Evolutionary conservation across 2,329 filamentous ascomycete species (phyloP).

Genomic region (Emmonsiellopsis sp.): DNA sequence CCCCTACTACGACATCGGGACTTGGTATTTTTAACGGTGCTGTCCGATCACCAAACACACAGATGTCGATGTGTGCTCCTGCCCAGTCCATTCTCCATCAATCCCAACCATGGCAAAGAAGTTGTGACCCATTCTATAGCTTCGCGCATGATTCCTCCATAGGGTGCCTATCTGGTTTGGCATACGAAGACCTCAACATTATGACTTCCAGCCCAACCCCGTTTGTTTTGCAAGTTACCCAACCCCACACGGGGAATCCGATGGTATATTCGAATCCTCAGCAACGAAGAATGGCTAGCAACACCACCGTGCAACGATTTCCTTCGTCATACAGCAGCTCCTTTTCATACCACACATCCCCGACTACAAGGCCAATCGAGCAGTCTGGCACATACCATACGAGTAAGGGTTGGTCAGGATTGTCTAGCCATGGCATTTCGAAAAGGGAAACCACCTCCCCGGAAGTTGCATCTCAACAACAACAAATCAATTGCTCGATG

Average conservation of each 20-base stretch:
- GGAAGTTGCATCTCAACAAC: slow-evolving; percentile 6
- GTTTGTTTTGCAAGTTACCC: slow-evolving; percentile 7
- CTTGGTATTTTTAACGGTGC: slow-evolving; percentile 25
- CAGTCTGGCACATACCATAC: neutral
- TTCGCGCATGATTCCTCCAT: slow-evolving; percentile 14
- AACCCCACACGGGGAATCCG: slow-evolving; percentile 2
- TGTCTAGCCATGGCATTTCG: neutral
- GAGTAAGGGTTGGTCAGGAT: no score
- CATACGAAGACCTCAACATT: slow-evolving; percentile 19
- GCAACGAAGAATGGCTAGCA: neutral
- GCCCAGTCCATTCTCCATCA: slow-evolving; percentile 15
- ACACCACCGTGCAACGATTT: slow-evolving; percentile 3
- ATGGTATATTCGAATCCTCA: slow-evolving; percentile 7
- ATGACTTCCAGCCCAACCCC: slow-evolving; percentile 16
- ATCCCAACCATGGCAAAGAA: slow-evolving; percentile 18
- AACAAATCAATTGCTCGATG: slow-evolving; percentile 9
- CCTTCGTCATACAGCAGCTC: neutral
- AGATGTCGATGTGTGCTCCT: slow-evolving; percentile 14
- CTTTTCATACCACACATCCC: slow-evolving; percentile 1
- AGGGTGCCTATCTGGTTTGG: slow-evolving; percentile 12
- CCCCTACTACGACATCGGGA: slow-evolving; percentile 14
- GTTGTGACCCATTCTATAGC: slow-evolving; percentile 8
- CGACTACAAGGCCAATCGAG: neutral
- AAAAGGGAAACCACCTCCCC: slow-evolving; percentile 7
- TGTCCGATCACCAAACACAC: slow-evolving; percentile 16